These are phyloP conservation scores for Botrytis squamosa DNA, from an alignment of 2,329 filamentous ascomycete species.

Conservation along the genomic window DNA sequence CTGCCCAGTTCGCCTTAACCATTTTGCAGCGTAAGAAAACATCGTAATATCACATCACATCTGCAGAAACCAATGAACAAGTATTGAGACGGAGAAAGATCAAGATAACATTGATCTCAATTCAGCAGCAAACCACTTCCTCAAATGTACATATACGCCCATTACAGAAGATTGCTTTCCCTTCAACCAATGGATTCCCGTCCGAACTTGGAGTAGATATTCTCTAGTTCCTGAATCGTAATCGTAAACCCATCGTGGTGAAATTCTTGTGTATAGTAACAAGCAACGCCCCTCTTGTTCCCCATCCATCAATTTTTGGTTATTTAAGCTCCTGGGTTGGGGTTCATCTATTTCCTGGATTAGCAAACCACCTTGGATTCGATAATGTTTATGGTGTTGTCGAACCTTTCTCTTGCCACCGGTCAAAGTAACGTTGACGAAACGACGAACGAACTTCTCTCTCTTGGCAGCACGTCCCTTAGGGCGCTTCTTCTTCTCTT, in stretches of 20 bases:
- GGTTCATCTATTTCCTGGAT: constrained; percentile 66
- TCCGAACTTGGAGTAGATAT: constrained; percentile 34
- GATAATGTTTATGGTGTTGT: background rate
- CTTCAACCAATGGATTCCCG: constrained; percentile 32
- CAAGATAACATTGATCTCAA: constrained; percentile 24
- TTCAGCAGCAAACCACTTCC: constrained; percentile 23
- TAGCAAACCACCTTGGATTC: constrained; percentile 21
- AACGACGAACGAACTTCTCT: constrained; percentile 92
- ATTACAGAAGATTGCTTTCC: constrained; percentile 36
- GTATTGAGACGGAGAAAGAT: constrained; percentile 21
- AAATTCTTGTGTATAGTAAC: constrained; percentile 27
- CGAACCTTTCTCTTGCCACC: constrained; percentile 96
- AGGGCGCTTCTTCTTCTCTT: constrained; percentile 95
- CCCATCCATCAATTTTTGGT: constrained; percentile 28
- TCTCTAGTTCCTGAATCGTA: constrained; percentile 27
- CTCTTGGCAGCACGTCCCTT: constrained; percentile 99
- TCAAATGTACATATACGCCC: constrained; percentile 38
- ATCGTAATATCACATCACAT: constrained; percentile 14
- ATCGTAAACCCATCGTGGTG: constrained; percentile 20
- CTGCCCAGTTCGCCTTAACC: background rate
- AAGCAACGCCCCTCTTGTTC: constrained; percentile 33
- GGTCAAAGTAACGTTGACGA: constrained; percentile 96
- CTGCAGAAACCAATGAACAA: constrained; percentile 9
- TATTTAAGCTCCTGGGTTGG: constrained; percentile 71
- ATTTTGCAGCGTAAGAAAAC: background rate